A percentile compares a stretch with the other conserved stretches of the same genome.
These are phyloP conservation scores for Teratosphaeria nubilosa DNA, from an alignment of 2,329 filamentous ascomycete species.

Conservation along the genomic window DNA sequence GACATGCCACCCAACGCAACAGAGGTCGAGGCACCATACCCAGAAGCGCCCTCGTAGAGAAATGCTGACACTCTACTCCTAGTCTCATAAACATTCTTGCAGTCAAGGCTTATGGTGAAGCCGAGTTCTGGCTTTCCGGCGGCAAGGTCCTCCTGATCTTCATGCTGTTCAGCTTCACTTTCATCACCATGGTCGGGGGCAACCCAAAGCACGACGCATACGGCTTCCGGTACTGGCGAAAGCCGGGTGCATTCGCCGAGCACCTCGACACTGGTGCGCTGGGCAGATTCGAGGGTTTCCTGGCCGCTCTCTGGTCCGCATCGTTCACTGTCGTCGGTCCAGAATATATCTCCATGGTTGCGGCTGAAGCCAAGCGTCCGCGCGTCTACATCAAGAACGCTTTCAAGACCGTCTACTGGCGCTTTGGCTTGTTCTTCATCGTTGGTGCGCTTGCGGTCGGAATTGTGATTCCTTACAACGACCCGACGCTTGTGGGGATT, in stretches of 20 bases:
- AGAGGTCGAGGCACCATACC: not conserved
- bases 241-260: conserved; percentile 20
- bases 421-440: conserved; percentile 41
- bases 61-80: not conserved
- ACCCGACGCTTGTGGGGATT: conserved; percentile 21
- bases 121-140: conserved; percentile 44
- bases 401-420: conserved; percentile 41
- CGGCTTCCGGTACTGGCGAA: conserved; percentile 33
- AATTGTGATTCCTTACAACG: conserved; percentile 30
- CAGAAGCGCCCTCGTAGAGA: not conserved
- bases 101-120: conserved; percentile 37
- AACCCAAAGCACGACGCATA: conserved; percentile 26
- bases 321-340: conserved; percentile 31
- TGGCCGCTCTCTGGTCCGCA: conserved; percentile 28
- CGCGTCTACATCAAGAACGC: conserved; percentile 37
- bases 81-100: conserved; percentile 31
- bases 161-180: conserved; percentile 21
- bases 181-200: conserved; percentile 25
- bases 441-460: conserved; percentile 36
- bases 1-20: not conserved
- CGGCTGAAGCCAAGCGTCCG: conserved; percentile 38
- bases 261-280: conserved; percentile 18
- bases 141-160: conserved; percentile 28
- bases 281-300: conserved; percentile 28
- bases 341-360: conserved; percentile 41